A percentile compares a stretch with the other conserved stretches of the same genome.
Evolutionary conservation across 2,329 filamentous ascomycete genomes (phyloP).

Genomic region (Conoideocrella luteorostrata): DNA sequence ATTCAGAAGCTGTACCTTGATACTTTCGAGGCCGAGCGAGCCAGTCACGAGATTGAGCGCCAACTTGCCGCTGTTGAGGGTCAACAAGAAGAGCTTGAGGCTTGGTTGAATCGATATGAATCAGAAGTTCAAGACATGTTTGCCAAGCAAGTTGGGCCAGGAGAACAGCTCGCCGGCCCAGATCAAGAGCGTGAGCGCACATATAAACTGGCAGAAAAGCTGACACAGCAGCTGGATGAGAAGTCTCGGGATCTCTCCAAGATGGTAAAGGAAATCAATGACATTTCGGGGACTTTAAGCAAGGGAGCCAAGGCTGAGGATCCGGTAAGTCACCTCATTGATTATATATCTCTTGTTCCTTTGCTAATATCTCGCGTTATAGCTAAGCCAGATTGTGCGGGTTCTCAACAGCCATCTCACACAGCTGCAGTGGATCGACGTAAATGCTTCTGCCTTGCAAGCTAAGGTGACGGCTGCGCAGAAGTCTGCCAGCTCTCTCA

Average conservation of each 20-base stretch:
- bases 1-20: constrained; percentile 88
- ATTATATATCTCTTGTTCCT: background rate
- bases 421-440: constrained; percentile 90
- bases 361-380: constrained; percentile 18
- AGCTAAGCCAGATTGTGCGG: constrained; percentile 92
- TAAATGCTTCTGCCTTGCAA: constrained; percentile 73
- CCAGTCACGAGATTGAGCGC: constrained; percentile 87
- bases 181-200: constrained; percentile 95
- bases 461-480: constrained; percentile 77
- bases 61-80: constrained; percentile 85
- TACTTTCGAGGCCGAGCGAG: constrained; percentile 89
- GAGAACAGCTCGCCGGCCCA: constrained; percentile 73
- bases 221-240: constrained; percentile 83
- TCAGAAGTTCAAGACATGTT: constrained; percentile 86
- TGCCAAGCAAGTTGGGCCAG: constrained; percentile 66
- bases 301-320: constrained; percentile 86
- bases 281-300: constrained; percentile 79
- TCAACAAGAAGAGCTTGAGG: constrained; percentile 84
- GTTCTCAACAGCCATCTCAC: constrained; percentile 90
- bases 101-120: constrained; percentile 87
- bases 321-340: constrained; percentile 54
- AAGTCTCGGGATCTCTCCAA: constrained; percentile 88
- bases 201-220: constrained; percentile 90
- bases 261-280: constrained; percentile 98
- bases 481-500: constrained; percentile 62